Conservation (phyloP, 2,329 filamentous ascomycete species). For the Thyridium curvatum region DNA sequence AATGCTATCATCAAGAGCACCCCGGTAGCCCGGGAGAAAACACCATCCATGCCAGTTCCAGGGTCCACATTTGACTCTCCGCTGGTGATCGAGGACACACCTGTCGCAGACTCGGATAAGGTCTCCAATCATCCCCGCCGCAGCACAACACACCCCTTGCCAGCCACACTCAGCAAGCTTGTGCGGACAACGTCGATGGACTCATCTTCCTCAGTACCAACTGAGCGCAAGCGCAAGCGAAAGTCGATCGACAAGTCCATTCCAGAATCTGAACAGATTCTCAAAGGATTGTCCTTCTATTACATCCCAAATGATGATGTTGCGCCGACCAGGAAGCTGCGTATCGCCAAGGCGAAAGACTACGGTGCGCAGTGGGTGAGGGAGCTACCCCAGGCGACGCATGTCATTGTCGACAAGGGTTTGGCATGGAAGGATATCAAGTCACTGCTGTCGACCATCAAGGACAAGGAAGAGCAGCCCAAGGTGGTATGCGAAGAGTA, state of each 20-base stretch:
- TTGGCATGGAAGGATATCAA: conserved; percentile 60
- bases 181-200: conserved; percentile 5
- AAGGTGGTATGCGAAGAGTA: conserved; percentile 63
- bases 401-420: conserved; percentile 71
- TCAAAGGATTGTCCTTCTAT: conserved; percentile 57
- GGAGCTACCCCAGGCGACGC: conserved; percentile 56
- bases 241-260: conserved; percentile 32
- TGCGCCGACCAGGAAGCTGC: conserved; percentile 56
- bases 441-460: conserved; percentile 17
- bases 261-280: conserved; percentile 49
- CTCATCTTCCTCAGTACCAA: conserved; percentile 13
- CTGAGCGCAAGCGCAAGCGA: conserved; percentile 40
- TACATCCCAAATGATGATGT: conserved; percentile 80
- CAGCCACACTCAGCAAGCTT: conserved; percentile 7
- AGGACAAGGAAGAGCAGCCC: conserved; percentile 15
- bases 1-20: conserved; percentile 13
- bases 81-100: conserved; percentile 23
- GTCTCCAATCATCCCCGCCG: conserved; percentile 7
- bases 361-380: conserved; percentile 69
- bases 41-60: conserved; percentile 2
- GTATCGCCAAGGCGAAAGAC: conserved; percentile 69
- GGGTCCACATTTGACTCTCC: conserved; percentile 5
- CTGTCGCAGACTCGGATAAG: conserved; percentile 15
- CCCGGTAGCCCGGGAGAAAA: conserved; percentile 5
- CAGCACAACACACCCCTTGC: conserved; percentile 24